These are phyloP conservation scores for Panaeolus cyanescens DNA, from an alignment of 768 basidiomycete species.

Conservation along the genomic window DNA sequence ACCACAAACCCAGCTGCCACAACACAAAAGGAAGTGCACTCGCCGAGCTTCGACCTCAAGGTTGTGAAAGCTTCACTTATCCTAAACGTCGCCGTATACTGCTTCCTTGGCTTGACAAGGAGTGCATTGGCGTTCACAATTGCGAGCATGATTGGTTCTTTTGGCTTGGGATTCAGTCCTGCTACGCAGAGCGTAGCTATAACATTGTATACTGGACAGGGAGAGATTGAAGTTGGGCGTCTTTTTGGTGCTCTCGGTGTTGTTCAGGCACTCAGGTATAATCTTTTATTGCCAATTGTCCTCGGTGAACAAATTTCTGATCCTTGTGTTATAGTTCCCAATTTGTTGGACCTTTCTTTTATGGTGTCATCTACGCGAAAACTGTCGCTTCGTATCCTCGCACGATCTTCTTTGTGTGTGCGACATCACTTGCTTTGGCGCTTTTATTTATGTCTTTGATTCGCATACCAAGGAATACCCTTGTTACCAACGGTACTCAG, in stretches of 20 bases:
- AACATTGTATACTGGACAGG: conserved; percentile 54
- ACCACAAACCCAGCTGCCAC: conserved; percentile 7
- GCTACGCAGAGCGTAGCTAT: conserved; percentile 73
- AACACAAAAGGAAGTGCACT: conserved; percentile 35
- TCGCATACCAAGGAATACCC: neutral
- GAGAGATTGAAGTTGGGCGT: conserved; percentile 64
- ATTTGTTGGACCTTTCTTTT: conserved; percentile 72
- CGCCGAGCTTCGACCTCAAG: conserved; percentile 63
- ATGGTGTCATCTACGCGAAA: conserved; percentile 69
- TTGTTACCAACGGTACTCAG: neutral
- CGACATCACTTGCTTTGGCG: neutral
- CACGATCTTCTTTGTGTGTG: conserved; percentile 61
- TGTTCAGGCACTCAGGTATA: conserved; percentile 64
- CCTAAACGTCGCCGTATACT: conserved; percentile 55
- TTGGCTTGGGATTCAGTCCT: conserved; percentile 66
- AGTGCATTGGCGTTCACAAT: conserved; percentile 52
- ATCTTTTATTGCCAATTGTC: neutral
- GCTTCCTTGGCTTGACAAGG: conserved; percentile 47
- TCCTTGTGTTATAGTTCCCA: conserved; percentile 45
- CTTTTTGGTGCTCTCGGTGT: conserved; percentile 84
- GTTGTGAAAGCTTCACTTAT: conserved; percentile 64
- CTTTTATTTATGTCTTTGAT: neutral
- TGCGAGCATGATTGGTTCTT: conserved; percentile 49
- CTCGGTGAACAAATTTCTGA: neutral
- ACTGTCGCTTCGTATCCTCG: conserved; percentile 76